Base-by-base conservation (phyloP, 371 early-diverging fungal genomes). In the Mortierella sp. region DNA sequence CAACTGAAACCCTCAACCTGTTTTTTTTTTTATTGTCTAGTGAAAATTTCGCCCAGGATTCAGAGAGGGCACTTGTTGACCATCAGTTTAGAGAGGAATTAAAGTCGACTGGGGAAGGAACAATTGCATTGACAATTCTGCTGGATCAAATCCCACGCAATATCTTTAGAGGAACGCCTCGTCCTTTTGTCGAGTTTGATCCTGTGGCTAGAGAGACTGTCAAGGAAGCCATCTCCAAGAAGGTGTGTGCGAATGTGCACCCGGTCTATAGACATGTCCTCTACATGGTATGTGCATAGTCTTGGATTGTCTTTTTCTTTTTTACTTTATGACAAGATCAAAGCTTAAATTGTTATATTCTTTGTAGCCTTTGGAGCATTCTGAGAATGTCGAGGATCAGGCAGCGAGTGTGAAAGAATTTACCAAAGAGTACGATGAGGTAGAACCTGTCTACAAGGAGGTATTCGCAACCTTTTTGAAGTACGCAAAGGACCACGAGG, bases 141-240 rank as follows among this genome's bases (percentile, higher is more conserved):
- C 65, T 90, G 68, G 90, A 90, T 67, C 90, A 90, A 53, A 83
- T 90, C 71, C 81, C 90, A 3, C 83, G 90, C 31, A 88, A 90
- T 70, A 86, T 89, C 72, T 86, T 85, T 67, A 85, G 90, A 60
- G 83, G 83, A 23, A 53, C 83, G 19, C 72, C 86, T 0, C 75
- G 72, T 32, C 87, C 88, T 6, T 90, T 88, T 61, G 68, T 73
- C 0, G 85, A 83, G 23, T 80, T 80, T 60, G 90, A 90, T 54
- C 76, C 80, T 19, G 63, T 84, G 4, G 89, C 90, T 6, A 73
- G 81, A 37, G 68, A 84, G 22, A 59, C 86, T 9, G 85, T 83
- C 17, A 80, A 85, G 66, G 79, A 83, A 34, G 87, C 84, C 29
- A 59, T 90, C 28, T 69, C 81, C 17, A 76, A 76, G 49, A 70